Percentiles rank a stretch among this genome's conserved stretches.
Evolutionary conservation across 2,329 filamentous ascomycete species (phyloP).

Genomic region (Sclerotinia borealis): DNA sequence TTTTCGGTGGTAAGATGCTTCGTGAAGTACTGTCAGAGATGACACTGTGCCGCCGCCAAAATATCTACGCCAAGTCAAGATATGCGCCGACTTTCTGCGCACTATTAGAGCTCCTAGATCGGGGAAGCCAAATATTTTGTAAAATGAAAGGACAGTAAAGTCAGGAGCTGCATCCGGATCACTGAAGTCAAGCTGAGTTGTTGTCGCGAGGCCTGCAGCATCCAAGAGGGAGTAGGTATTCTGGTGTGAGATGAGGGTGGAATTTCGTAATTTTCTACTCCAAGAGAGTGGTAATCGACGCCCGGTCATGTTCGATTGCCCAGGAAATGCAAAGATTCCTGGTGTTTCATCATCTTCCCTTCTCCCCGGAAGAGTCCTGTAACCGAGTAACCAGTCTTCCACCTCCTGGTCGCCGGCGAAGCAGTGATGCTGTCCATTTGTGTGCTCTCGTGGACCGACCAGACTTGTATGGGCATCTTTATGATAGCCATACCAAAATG

Average conservation of each 20-base stretch:
- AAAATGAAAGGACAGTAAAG: conserved; percentile 80
- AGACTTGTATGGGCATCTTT: conserved; percentile 80
- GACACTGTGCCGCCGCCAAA: conserved; percentile 94
- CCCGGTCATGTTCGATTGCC: conserved; percentile 48
- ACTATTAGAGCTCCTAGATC: conserved; percentile 82
- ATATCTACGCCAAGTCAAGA: conserved; percentile 64
- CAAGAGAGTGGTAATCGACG: conserved; percentile 61
- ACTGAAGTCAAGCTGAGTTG: conserved; percentile 65
- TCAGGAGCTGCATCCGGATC: conserved; percentile 61
- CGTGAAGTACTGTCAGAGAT: conserved; percentile 69
- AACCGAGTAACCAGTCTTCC: conserved; percentile 51
- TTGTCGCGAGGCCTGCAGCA: conserved; percentile 74
- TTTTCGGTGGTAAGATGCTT: conserved; percentile 78
- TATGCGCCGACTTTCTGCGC: conserved; percentile 57
- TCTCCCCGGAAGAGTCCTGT: conserved; percentile 28
- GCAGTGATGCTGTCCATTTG: conserved; percentile 54
- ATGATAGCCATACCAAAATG: conserved; percentile 80
- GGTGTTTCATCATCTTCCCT: conserved; percentile 19
- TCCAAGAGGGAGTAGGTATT: conserved; percentile 69
- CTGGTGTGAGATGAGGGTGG: conserved; percentile 23
- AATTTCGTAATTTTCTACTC: conserved; percentile 45
- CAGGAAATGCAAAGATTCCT: conserved; percentile 72
- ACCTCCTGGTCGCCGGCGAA: conserved; percentile 57
- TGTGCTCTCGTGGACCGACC: conserved; percentile 71
- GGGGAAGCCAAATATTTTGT: conserved; percentile 95